phyloP scores from a whole-genome alignment of 768 basidiomycete species.

The Leccinum boreale region DNA sequence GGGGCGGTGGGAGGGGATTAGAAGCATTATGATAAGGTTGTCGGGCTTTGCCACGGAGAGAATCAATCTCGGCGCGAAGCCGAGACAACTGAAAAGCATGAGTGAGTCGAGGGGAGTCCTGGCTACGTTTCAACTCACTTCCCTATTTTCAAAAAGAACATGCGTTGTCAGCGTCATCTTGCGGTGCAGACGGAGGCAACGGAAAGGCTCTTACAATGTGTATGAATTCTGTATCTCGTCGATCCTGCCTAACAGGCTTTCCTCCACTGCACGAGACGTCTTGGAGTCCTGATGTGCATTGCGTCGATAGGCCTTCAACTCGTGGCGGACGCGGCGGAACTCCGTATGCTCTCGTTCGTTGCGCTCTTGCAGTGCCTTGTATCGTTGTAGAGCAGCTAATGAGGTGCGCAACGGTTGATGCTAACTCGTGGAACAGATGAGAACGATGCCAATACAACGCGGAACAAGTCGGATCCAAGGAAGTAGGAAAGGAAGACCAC shows the following conservation, averaged over 20 bases:
- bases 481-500: slow-evolving; percentile 1
- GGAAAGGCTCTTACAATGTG: slow-evolving; percentile 22
- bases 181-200: slow-evolving; percentile 3
- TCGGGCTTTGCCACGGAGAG: slow-evolving; percentile 32
- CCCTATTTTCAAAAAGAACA: slow-evolving; percentile 11
- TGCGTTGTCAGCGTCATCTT: slow-evolving; percentile 11
- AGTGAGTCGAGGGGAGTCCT: slow-evolving; percentile 17
- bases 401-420: slow-evolving; percentile 30
- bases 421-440: slow-evolving; percentile 27
- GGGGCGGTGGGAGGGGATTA: slow-evolving; percentile 58
- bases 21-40: slow-evolving; percentile 30
- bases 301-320: slow-evolving; percentile 29
- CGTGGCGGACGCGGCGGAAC: slow-evolving; percentile 31
- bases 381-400: slow-evolving; percentile 36
- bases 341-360: slow-evolving; percentile 30
- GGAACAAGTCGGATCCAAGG: slow-evolving; percentile 22
- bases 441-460: slow-evolving; percentile 10
- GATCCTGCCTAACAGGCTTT: slow-evolving; percentile 32
- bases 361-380: slow-evolving; percentile 36
- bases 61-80: slow-evolving; percentile 36
- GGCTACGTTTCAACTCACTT: slow-evolving; percentile 25
- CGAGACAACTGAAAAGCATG: slow-evolving; percentile 28
- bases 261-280: slow-evolving; percentile 35
- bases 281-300: slow-evolving; percentile 33
- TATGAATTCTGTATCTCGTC: slow-evolving; percentile 30